These are phyloP conservation scores for Berberis thunbergii DNA, from an alignment of 164 flowering plant species.

Conservation along the genomic window DNA sequence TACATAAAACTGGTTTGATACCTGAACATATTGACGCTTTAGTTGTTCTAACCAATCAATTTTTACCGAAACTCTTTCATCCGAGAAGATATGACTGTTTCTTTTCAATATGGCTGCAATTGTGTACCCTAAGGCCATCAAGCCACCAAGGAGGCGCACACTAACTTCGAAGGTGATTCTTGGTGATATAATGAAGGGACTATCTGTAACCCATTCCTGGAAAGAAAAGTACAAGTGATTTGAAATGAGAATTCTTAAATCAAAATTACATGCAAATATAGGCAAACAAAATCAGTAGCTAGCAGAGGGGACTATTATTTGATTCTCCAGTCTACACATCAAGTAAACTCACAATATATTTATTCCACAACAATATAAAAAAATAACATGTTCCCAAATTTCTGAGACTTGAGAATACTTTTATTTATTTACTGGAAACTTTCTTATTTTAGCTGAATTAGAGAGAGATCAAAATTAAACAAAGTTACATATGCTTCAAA, in stretches of 20 bases:
- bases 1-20: conserved; percentile 8
- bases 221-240: conserved; percentile 12
- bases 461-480: neutral
- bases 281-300: no score
- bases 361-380: neutral
- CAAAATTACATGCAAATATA: neutral
- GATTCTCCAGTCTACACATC: no score
- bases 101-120: conserved; percentile 91
- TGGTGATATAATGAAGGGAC: conserved; percentile 92
- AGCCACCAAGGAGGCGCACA: conserved; percentile 95
- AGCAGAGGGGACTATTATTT: neutral
- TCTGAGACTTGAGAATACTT: neutral
- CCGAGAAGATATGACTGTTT: conserved; percentile 79
- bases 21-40: conserved; percentile 87
- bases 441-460: neutral
- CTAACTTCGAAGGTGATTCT: conserved; percentile 97
- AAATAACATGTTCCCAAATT: neutral
- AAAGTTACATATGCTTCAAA: no score
- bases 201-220: conserved; percentile 97
- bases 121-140: conserved; percentile 98
- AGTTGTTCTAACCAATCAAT: conserved; percentile 95
- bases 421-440: no score
- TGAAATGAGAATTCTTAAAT: neutral
- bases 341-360: neutral
- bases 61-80: conserved; percentile 77